phyloP scores from a whole-genome alignment of 1,284 basidiomycete genomes.

The Abortiporus biennis region DNA sequence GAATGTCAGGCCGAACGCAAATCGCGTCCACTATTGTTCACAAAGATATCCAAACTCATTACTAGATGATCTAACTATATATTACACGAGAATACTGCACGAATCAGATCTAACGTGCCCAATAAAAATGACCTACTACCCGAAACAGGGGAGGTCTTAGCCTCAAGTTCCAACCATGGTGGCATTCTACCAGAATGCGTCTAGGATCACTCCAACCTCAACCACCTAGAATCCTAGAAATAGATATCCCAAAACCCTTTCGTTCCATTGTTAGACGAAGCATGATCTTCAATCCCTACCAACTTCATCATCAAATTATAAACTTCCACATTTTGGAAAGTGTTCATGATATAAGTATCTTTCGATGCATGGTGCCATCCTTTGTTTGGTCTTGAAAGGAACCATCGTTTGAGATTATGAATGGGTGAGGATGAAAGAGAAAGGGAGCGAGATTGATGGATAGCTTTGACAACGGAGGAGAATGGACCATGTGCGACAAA shows the following conservation, averaged over 20 bases:
- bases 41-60: too few species aligned
- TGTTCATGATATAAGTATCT: constrained; percentile 68
- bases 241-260: constrained; percentile 76
- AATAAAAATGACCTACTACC: too few species aligned
- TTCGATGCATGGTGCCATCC: constrained; percentile 63
- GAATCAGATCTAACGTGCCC: too few species aligned
- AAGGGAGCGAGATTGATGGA: constrained; percentile 29
- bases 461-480: constrained; percentile 56
- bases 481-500: constrained; percentile 90
- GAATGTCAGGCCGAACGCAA: too few species aligned
- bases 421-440: constrained; percentile 14
- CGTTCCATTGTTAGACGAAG: constrained; percentile 73
- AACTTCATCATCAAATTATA: constrained; percentile 79
- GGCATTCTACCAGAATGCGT: too few species aligned
- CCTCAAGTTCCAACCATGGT: too few species aligned
- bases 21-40: too few species aligned
- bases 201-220: too few species aligned
- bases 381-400: constrained; percentile 31
- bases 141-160: too few species aligned
- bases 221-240: too few species aligned
- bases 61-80: too few species aligned
- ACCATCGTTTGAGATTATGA: constrained; percentile 14
- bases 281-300: constrained; percentile 53
- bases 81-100: too few species aligned
- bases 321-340: constrained; percentile 80